Conservation (phyloP, 441 rosid species). For the Theobroma grandiflorum region DNA sequence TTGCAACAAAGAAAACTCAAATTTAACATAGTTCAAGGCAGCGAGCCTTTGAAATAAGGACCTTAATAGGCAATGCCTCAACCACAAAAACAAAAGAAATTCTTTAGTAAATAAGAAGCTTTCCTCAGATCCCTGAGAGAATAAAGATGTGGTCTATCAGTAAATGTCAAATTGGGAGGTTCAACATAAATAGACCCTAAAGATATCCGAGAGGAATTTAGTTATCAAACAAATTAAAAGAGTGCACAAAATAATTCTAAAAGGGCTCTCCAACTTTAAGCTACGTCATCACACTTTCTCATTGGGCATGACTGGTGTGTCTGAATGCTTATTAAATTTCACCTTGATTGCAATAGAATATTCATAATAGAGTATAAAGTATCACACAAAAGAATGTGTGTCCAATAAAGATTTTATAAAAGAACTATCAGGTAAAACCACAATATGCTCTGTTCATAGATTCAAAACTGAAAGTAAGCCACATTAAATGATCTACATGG, state of each 20-base stretch:
- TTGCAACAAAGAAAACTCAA: constrained; percentile 1
- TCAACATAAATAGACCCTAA: background rate
- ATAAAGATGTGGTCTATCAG: background rate
- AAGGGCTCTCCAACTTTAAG: background rate
- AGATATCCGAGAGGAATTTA: background rate
- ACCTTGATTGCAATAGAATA: constrained; percentile 5
- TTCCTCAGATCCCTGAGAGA: background rate
- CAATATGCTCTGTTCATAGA: background rate
- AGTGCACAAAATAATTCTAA: background rate
- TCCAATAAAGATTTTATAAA: background rate
- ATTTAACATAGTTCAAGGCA: constrained; percentile 10
- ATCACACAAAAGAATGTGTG: background rate
- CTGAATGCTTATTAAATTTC: background rate
- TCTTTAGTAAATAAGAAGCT: constrained; percentile 8
- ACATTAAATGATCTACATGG: background rate
- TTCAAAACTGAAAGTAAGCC: constrained; percentile 19
- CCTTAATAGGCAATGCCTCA: background rate
- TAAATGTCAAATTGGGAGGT: constrained; percentile 1
- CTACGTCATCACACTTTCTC: background rate
- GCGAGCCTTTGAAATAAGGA: constrained; percentile 3
- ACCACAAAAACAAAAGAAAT: background rate
- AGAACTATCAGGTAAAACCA: constrained; percentile 13
- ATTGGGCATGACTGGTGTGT: background rate
- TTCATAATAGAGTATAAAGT: background rate
- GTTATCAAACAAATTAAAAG: constrained; percentile 15